phyloP scores from a whole-genome alignment of 1,284 basidiomycete genomes.

The Heliocybe sulcata region DNA sequence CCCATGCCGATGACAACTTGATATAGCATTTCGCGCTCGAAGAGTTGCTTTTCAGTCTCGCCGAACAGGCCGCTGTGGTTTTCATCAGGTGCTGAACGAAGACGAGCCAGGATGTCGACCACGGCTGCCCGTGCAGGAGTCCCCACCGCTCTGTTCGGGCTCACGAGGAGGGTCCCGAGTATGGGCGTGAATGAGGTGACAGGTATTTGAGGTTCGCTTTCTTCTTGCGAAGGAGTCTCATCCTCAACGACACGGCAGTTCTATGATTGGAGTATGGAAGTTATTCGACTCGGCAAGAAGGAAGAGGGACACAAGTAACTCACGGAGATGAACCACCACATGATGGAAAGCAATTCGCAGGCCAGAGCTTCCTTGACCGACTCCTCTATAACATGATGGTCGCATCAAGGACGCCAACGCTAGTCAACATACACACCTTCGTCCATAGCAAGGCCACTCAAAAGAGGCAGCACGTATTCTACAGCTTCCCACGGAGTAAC shows the following conservation, averaged over 20 bases:
- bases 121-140: conserved; percentile 72
- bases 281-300: background rate
- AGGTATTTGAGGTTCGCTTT: conserved; percentile 45
- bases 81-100: conserved; percentile 30
- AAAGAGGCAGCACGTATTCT: conserved; percentile 89
- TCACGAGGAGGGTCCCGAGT: conserved; percentile 83
- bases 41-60: conserved; percentile 46
- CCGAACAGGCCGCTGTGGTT: conserved; percentile 43
- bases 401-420: conserved; percentile 9
- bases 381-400: conserved; percentile 52
- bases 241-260: conserved; percentile 56
- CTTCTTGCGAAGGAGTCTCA: conserved; percentile 10
- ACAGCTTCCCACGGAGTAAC: conserved; percentile 86
- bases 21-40: conserved; percentile 75
- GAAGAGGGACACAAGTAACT: conserved; percentile 14
- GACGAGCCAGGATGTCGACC: conserved; percentile 68
- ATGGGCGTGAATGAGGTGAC: conserved; percentile 90
- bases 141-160: conserved; percentile 68
- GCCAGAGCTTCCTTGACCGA: conserved; percentile 89
- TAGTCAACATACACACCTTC: conserved; percentile 43
- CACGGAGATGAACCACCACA: conserved; percentile 94
- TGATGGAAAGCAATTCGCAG: conserved; percentile 71
- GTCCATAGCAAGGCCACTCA: conserved; percentile 85
- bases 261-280: conserved; percentile 17
- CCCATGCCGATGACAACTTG: conserved; percentile 88